Base-by-base conservation (phyloP, 768 basidiomycete genomes). In the Lepiota brunneoincarnata region DNA sequence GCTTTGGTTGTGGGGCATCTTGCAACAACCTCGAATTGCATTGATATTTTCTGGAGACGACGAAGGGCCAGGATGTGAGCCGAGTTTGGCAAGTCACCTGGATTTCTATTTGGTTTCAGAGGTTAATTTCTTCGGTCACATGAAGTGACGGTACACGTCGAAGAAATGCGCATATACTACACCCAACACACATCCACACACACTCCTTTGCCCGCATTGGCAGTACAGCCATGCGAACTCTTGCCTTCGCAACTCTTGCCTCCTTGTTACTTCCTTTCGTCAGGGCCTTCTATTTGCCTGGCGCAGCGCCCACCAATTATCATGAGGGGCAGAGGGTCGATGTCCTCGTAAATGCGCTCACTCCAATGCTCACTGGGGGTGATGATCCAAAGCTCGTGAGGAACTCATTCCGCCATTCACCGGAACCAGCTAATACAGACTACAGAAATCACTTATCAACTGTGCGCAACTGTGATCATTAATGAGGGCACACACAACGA, bases 281-380 rank as follows among this genome's bases (percentile, higher is more conserved):
- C 39, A 60, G 73, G 49, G 90, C 89, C 3, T 98, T 98, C 75
- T 98, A 98, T 68, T 81, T 98, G 36, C 95, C 95, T 21, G 89
- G 89, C 21, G 82, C 95, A 24, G 92, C 95, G 6, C 96, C 96
- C 0, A 85, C 82, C 64, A 85, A 93, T 68, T 98, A 93, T 70
- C 67, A 67, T 14, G 61, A 67, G 47, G 88, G 87, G 43, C 93
- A 98, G 57, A 70, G 72, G 47, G 91, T 98, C 39, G 79, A 86
- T 43, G 74, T 94, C 41, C 82, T 86, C 65, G 91, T 97, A 63
- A 97, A 96, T 69, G 87, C 91, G 0, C 75, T 96, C 49, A 93
- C 92, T 14, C 94, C 94, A 2, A 92, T 90, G 81, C 73, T 91
- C 37, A 74, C 83, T 20, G 80, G 81, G 34, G 77, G 68, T 40